These are phyloP conservation scores for Sarocladiaceae sp. DNA, from an alignment of 2,329 filamentous ascomycete species.

Conservation along the genomic window DNA sequence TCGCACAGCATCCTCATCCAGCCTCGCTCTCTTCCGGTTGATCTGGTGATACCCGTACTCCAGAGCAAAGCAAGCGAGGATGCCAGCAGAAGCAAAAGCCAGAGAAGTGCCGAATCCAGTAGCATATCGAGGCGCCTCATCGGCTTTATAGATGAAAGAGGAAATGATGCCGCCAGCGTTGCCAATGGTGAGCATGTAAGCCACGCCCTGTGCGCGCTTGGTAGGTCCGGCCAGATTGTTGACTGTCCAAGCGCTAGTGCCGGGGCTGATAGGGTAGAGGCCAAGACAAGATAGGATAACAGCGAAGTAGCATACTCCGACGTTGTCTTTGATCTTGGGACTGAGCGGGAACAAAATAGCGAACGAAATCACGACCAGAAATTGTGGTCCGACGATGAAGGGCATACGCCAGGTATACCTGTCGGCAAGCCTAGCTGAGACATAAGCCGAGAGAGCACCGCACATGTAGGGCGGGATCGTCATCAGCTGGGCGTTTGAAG, in stretches of 20 bases:
- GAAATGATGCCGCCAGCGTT: slow-evolving; percentile 9
- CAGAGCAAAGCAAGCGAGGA: slow-evolving; percentile 20
- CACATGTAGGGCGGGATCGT: not conserved
- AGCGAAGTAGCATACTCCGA: slow-evolving; percentile 18
- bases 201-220: slow-evolving; percentile 30
- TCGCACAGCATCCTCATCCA: slow-evolving; percentile 14
- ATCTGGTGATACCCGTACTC: slow-evolving; percentile 20
- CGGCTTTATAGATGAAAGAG: slow-evolving; percentile 17
- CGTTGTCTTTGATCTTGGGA: slow-evolving; percentile 30
- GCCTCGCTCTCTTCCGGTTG: slow-evolving; percentile 17
- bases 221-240: slow-evolving; percentile 18
- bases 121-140: slow-evolving; percentile 21
- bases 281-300: not conserved
- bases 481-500: slow-evolving; percentile 29
- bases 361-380: slow-evolving; percentile 25
- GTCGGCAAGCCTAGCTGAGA: slow-evolving; percentile 17
- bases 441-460: not conserved
- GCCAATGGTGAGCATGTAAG: not conserved
- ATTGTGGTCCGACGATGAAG: slow-evolving; percentile 28
- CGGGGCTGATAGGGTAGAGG: not conserved
- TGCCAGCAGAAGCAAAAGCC: slow-evolving; percentile 19
- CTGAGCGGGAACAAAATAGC: slow-evolving; percentile 28
- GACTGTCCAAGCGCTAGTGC: not conserved
- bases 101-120: slow-evolving; percentile 25
- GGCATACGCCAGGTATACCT: slow-evolving; percentile 32